Conservation (phyloP, 2,329 filamentous ascomycete genomes). For the Elsinoe fawcettii region DNA sequence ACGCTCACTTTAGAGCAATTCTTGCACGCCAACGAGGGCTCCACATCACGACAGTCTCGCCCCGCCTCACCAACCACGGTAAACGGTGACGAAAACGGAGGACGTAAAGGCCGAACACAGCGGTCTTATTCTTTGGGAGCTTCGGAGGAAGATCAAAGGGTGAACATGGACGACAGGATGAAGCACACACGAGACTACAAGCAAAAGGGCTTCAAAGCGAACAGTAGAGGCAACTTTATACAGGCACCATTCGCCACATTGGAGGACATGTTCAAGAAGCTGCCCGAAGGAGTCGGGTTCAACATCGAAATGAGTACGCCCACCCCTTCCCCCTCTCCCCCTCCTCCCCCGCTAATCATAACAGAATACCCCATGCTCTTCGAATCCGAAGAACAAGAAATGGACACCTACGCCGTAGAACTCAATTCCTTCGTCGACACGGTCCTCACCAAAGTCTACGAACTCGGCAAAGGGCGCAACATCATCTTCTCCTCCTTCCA, state of each 20-base stretch:
- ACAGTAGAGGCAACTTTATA: constrained; percentile 88
- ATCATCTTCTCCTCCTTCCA: constrained; percentile 98
- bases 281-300: constrained; percentile 80
- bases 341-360: constrained; percentile 22
- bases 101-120: constrained; percentile 26
- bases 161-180: constrained; percentile 74
- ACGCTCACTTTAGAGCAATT: constrained; percentile 94
- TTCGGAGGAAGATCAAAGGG: constrained; percentile 36
- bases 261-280: constrained; percentile 80
- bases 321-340: background rate
- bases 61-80: constrained; percentile 37
- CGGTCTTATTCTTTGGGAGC: constrained; percentile 56
- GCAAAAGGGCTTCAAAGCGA: constrained; percentile 89
- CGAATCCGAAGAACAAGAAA: constrained; percentile 89
- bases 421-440: constrained; percentile 96
- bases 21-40: constrained; percentile 67
- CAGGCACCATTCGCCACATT: constrained; percentile 93
- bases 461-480: constrained; percentile 71
- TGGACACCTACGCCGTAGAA: constrained; percentile 94
- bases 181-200: constrained; percentile 96
- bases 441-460: constrained; percentile 82
- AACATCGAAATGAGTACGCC: constrained; percentile 88
- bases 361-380: constrained; percentile 90
- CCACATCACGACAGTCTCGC: constrained; percentile 39
- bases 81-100: constrained; percentile 15